Percentiles rank a stretch among this genome's conserved stretches.
Conservation (phyloP, 495 filamentous ascomycete genomes). For the Recurvomyces mirabilis region DNA sequence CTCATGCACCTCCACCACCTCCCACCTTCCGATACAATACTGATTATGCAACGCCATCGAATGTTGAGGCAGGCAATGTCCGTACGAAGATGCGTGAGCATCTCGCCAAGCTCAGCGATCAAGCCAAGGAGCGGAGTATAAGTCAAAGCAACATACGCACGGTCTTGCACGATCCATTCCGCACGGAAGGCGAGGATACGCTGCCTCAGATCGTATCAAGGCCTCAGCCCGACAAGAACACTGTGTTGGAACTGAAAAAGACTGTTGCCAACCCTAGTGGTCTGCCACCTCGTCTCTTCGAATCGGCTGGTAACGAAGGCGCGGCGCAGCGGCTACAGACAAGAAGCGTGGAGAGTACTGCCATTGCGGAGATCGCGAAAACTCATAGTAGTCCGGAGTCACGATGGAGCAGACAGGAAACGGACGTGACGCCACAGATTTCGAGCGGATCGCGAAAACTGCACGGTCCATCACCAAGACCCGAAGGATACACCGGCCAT, state of each 20-base stretch:
- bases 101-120: constrained; percentile 14
- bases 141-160: constrained; percentile 20
- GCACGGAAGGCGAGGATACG: not conserved
- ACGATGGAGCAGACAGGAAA: not conserved
- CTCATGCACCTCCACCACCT: too few relatives aligned
- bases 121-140: constrained; percentile 19
- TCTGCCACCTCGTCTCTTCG: not conserved
- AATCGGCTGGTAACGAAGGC: not conserved
- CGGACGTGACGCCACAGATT: not conserved
- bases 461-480: too few relatives aligned
- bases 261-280: constrained; percentile 12
- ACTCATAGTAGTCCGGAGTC: constrained; percentile 12
- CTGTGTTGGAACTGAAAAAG: constrained; percentile 2
- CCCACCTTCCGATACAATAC: too few relatives aligned
- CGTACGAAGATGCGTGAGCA: constrained; percentile 10
- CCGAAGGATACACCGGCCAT: constrained; percentile 13
- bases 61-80: too few relatives aligned
- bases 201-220: not conserved
- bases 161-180: constrained; percentile 17
- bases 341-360: not conserved
- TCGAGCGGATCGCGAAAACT: not conserved
- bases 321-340: not conserved
- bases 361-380: constrained; percentile 1
- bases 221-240: not conserved
- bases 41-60: too few relatives aligned